These are phyloP conservation scores for Fonsecaea pugnacius DNA, from an alignment of 2,329 filamentous ascomycete species.

Conservation along the genomic window DNA sequence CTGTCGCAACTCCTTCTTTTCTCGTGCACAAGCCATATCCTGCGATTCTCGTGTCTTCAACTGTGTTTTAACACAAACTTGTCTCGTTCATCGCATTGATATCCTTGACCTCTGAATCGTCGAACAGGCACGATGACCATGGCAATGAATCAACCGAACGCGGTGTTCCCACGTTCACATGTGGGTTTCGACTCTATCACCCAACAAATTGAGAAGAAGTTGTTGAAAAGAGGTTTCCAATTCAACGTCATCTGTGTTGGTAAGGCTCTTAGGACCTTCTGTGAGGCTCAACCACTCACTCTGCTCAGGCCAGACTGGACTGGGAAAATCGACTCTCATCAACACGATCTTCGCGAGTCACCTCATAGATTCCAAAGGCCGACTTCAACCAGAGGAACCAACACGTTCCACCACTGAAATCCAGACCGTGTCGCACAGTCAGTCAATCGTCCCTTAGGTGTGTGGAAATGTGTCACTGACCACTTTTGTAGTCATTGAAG, in stretches of 20 bases:
- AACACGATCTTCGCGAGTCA: constrained; percentile 99
- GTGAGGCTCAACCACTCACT: background rate
- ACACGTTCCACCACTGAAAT: constrained; percentile 97
- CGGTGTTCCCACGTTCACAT: constrained; percentile 89
- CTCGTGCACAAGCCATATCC: constrained; percentile 6
- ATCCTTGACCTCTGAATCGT: background rate
- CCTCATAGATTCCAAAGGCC: constrained; percentile 98
- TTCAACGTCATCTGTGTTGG: constrained; percentile 99
- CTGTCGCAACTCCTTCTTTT: constrained; percentile 31
- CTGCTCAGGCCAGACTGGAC: constrained; percentile 84
- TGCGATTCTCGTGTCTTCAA: constrained; percentile 8
- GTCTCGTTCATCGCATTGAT: constrained; percentile 8
- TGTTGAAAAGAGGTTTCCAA: constrained; percentile 98
- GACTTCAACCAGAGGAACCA: constrained; percentile 86
- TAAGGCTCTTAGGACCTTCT: constrained; percentile 58
- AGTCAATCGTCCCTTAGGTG: constrained; percentile 34
- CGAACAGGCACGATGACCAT: constrained; percentile 34
- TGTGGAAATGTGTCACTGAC: constrained; percentile 32
- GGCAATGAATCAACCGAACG: constrained; percentile 47
- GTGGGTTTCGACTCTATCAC: constrained; percentile 99
- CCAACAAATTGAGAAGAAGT: constrained; percentile 98
- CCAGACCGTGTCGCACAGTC: constrained; percentile 89
- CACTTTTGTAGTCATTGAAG: constrained; percentile 74
- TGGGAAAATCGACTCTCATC: constrained; percentile 98
- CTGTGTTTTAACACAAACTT: background rate